Base-by-base conservation (phyloP, 2,329 filamentous ascomycete genomes). In the Colletotrichum camelliae region DNA sequence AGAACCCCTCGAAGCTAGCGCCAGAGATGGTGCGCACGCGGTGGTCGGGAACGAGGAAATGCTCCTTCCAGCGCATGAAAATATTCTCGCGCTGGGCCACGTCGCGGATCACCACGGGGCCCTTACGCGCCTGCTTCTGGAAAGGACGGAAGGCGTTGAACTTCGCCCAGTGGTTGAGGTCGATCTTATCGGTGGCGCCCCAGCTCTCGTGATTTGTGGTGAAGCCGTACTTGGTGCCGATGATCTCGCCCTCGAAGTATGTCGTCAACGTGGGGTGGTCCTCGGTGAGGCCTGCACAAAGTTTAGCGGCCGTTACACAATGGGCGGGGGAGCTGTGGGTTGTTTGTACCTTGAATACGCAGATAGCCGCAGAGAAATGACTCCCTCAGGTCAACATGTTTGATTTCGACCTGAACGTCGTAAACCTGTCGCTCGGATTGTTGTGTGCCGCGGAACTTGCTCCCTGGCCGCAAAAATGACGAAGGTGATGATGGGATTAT, bases 41-140 rank as follows among this genome's bases (percentile, higher is more conserved):
- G 83, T 99, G 97, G 81, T 99, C 96, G 2, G 97, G 97, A 1
- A 99, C 97, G 1, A 99, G 88, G 81, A 99, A 99, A 81, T 98
- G 96, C 82, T 99, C 97, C 85, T 99, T 99, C 97, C 97, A 99
- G 76, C 97, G 93, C 97, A 99, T 99, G 82, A 98, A 99, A 37
- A 99, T 93, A 83, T 97, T 93, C 80, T 98, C 96, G 78, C 93
- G 90, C 82, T 97, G 94, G 64, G 92, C 91, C 79, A 94, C 91
- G 80, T 97, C 94, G 87, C 93, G 87, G 87, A 92, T 88, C 87
- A 82, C 79, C 33, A 89, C 84, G 27, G 91, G 84, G 18, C 91
- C 90, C 79, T 90, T 92, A 61, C 87, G 88, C 39, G 89, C 89
- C 74, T 89, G 87, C 80, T 91, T 92, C 60, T 87, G 85, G 74